Evolutionary conservation across 1,284 basidiomycete genomes (phyloP).

Genomic region (Puccinia polysora): DNA sequence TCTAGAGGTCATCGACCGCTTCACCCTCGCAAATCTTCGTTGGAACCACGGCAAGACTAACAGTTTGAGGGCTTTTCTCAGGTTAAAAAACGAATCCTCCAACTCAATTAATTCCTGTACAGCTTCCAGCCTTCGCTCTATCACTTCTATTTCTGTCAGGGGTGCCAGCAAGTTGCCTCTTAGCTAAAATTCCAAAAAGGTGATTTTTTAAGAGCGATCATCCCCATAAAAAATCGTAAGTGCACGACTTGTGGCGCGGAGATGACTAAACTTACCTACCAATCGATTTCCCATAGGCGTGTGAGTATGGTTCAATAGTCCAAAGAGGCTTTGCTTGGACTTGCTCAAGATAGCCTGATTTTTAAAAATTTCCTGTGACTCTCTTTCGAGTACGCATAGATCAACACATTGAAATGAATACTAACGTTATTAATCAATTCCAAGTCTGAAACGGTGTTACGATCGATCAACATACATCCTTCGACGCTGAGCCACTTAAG

Average conservation of each 20-base stretch:
- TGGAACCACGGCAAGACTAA: not conserved
- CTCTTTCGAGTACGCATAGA: no score
- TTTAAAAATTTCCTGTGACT: not conserved
- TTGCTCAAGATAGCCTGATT: constrained; percentile 32
- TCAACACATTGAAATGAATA: not conserved
- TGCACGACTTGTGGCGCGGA: not conserved
- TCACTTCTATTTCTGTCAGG: constrained; percentile 34
- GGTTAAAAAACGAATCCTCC: constrained; percentile 30
- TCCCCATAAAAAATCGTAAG: no score
- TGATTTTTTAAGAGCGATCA: no score
- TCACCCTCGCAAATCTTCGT: not conserved
- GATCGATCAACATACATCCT: constrained; percentile 41
- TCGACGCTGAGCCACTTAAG: constrained; percentile 41
- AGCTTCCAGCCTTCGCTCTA: constrained; percentile 36
- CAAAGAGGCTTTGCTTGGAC: constrained; percentile 28
- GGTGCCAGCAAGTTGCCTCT: constrained; percentile 40
- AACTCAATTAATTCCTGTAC: constrained; percentile 38
- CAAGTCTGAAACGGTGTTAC: constrained; percentile 27
- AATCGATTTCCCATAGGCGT: constrained; percentile 42
- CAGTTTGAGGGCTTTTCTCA: constrained; percentile 39
- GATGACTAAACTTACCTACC: not conserved
- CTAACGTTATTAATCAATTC: constrained; percentile 41
- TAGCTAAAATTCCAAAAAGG: constrained; percentile 16
- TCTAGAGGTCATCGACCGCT: not conserved
- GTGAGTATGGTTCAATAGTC: constrained; percentile 34